Base-by-base conservation (phyloP, 108 stramenopile genomes). In the Conticribra weissflogii region DNA sequence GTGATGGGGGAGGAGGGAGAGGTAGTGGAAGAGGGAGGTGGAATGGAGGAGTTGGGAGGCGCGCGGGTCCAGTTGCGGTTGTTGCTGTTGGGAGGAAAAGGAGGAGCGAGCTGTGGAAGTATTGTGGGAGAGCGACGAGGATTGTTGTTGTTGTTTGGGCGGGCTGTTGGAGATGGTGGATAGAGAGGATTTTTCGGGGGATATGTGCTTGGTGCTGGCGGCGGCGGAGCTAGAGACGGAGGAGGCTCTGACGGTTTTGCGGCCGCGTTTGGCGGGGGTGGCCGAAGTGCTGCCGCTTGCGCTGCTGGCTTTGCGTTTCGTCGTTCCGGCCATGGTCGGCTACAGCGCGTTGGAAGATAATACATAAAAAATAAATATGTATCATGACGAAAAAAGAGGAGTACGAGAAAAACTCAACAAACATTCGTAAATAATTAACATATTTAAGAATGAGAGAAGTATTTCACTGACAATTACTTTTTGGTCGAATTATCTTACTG, bases 11-110 rank as follows among this genome's bases (percentile, higher is more conserved):
- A 80, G 68, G 30, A 58, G 60, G 18, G 64, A 62, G 34, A 80
- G 73, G 51, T 80, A 80, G 50, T 75, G 63, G 53, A 80, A 80
- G 12, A 80, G 60, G 61, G 67, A 64, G 18, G 36, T 68, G 54
- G 75, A 76, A 41, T 41, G 5, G 36, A 41, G 36, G 36, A 41
- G 5, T 41, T 41, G 36, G 36, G 8, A n/a, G n/a, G n/a, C n/a
- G n/a, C n/a, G n/a, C n/a, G n/a, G n/a, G n/a, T n/a, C n/a, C n/a
- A n/a, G n/a, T n/a, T n/a, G n/a, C n/a, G 53, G 7, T 67, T 59
- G 31, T 80, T 75, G 12, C 74, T 68, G 15, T 48, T 56, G 54
- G 59, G 74, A 9, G 75, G 60, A 3, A 33, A 22, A 8, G 18
- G 59, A 15, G 74, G 60, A 5, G 79, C 74, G 5, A 80, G 68